A percentile compares a stretch with the other conserved stretches of the same genome.
Evolutionary conservation across 1,284 basidiomycete genomes (phyloP).

Genomic region (Hypsizygus ulmarius): DNA sequence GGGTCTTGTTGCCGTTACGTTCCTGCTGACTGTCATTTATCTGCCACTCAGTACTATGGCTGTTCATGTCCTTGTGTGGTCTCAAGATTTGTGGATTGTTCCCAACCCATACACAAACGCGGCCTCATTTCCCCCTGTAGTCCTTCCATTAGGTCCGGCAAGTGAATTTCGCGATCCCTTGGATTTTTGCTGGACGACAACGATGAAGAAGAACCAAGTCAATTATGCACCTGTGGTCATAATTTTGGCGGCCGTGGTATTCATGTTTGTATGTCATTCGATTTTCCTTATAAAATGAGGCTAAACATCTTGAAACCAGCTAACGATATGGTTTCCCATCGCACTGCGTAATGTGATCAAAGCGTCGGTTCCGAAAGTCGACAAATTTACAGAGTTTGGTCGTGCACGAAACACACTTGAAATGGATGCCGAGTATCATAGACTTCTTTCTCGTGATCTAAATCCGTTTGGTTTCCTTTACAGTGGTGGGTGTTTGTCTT

Average conservation of each 20-base stretch:
- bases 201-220: conserved; percentile 67
- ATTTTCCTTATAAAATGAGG: conserved; percentile 6
- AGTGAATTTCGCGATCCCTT: conserved; percentile 58
- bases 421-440: conserved; percentile 72
- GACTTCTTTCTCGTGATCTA: conserved; percentile 60
- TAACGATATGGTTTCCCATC: conserved; percentile 74
- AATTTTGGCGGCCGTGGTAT: conserved; percentile 52
- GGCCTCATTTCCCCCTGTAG: conserved; percentile 46
- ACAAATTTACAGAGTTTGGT: conserved; percentile 71
- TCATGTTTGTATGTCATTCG: conserved; percentile 47
- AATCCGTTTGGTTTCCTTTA: conserved; percentile 77
- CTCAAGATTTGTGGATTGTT: conserved; percentile 70
- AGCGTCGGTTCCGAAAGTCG: conserved; percentile 62
- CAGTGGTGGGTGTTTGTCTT: conserved; percentile 42
- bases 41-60: conserved; percentile 71
- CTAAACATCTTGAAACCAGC: conserved; percentile 36
- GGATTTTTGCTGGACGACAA: conserved; percentile 79
- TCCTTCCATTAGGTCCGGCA: conserved; percentile 52
- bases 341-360: conserved; percentile 57
- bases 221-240: conserved; percentile 71
- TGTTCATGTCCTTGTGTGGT: conserved; percentile 70
- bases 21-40: conserved; percentile 63
- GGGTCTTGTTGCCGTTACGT: conserved; percentile 57
- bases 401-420: conserved; percentile 53
- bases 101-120: conserved; percentile 65